Conservation (phyloP, 2,329 filamentous ascomycete genomes). For the Botrytis porri region DNA sequence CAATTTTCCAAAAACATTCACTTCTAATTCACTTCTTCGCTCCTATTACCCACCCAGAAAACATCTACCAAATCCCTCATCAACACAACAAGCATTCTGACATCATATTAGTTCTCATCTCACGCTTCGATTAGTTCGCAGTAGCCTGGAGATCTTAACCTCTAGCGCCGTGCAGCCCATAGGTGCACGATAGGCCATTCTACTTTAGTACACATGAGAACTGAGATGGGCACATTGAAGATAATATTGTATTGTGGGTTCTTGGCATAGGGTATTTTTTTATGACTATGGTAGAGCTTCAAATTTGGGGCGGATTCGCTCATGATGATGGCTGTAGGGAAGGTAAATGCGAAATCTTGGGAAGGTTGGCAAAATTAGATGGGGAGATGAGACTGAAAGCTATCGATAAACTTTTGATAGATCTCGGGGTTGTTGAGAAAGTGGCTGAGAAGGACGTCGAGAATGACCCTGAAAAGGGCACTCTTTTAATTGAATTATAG, state of each 20-base stretch:
- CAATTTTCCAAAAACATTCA: background rate
- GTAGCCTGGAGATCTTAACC: no score
- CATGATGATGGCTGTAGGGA: fast-evolving
- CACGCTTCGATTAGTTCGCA: no score
- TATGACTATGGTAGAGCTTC: background rate
- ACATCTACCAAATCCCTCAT: no score
- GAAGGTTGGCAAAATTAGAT: background rate
- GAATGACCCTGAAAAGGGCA: background rate
- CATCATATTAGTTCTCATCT: no score
- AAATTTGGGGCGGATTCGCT: no score
- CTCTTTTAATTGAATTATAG: background rate
- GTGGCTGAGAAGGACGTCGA: background rate
- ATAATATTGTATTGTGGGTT: background rate
- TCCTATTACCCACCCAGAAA: no score
- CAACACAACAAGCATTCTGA: no score
- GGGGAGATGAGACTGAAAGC: background rate
- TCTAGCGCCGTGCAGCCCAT: background rate
- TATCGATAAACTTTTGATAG: background rate
- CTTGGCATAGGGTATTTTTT: background rate
- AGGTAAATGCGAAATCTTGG: background rate
- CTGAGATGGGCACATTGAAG: background rate
- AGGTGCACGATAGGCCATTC: background rate
- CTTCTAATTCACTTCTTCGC: no score
- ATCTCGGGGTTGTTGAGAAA: background rate
- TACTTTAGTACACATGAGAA: background rate